Conservation (phyloP, 805 yeast genomes). For the Schizosaccharomyces osmophilus region DNA sequence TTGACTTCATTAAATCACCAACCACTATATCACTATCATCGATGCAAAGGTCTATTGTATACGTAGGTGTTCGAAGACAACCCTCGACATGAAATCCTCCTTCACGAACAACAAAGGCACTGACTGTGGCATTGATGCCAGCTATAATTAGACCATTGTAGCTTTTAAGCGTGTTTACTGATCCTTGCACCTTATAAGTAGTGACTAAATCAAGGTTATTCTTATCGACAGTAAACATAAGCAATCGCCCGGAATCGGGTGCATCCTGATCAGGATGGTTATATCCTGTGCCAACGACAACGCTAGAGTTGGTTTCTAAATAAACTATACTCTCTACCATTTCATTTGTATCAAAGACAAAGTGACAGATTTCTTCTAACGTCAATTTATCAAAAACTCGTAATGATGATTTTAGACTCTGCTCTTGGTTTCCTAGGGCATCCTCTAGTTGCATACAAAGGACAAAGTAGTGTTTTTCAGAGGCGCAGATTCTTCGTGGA, state of each 20-base stretch:
- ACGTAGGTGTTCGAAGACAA: not conserved
- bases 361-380: conserved; percentile 5
- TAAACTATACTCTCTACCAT: conserved; percentile 7
- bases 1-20: conserved; percentile 9
- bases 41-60: not conserved
- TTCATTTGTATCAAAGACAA: conserved; percentile 6
- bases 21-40: conserved; percentile 4
- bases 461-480: not conserved
- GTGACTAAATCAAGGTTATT: conserved; percentile 4
- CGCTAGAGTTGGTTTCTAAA: not conserved
- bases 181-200: conserved; percentile 5
- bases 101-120: not conserved
- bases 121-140: conserved; percentile 7
- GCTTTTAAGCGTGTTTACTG: conserved; percentile 6
- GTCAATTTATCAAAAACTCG: conserved; percentile 6
- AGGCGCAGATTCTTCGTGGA: conserved; percentile 6
- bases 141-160: conserved; percentile 4
- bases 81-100: not conserved
- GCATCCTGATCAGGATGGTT: conserved; percentile 7
- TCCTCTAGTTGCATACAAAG: conserved; percentile 4
- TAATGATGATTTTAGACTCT: conserved; percentile 5
- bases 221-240: conserved; percentile 5
- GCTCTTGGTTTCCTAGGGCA: conserved; percentile 6
- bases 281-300: conserved; percentile 9
- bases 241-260: conserved; percentile 6